Base-by-base conservation (phyloP, 257 asterid species). In the Lantana camara region DNA sequence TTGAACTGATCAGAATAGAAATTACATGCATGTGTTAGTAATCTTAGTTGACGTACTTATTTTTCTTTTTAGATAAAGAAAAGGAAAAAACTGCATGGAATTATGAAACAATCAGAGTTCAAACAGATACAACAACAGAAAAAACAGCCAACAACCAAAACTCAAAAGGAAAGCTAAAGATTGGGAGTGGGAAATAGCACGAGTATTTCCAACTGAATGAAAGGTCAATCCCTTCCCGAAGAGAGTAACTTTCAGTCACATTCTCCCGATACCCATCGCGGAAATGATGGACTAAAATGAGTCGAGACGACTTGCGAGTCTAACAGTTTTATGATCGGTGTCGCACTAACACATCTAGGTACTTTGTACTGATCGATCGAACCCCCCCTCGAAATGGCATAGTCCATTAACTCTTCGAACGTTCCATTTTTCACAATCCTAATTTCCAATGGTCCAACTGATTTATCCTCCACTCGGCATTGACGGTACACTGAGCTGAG, bases 401-500 rank as follows among this genome's bases (percentile, higher is more conserved):
- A 41, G 2, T 41, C 46, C 46, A 41, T 41, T 41, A 41, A 4
- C 16, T 41, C 46, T 41, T 41, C 46, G 13, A 41, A 41, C 16
- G 46, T 41, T 12, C 46, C 46, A 13, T 41, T 41, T 12, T 41
- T 41, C 46, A 41, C 46, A 1, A 41, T 41, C 4, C 46, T 12
- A 41, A 41, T 41, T 13, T 41, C 46, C 16, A 41, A 41, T 2
- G 46, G 46, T 13, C 46, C 46, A 2, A 41, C 13, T 12, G 83
- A 57, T 13, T 54, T 57, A 30, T 71, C 78, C 7, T 41, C 42
- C 0, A 60, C 83, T 3, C 83, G 73, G 9, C 69, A 27, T n/a
- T 63, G 66, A 0, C 81, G 73, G 52, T 71, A 78, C 35, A 65
- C 72, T 1, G 64, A 52, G 76, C 64, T 71, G 7, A 79, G 41